phyloP scores from a whole-genome alignment of 192 early-diverging fungal species.

The Funneliformis geosporum region DNA sequence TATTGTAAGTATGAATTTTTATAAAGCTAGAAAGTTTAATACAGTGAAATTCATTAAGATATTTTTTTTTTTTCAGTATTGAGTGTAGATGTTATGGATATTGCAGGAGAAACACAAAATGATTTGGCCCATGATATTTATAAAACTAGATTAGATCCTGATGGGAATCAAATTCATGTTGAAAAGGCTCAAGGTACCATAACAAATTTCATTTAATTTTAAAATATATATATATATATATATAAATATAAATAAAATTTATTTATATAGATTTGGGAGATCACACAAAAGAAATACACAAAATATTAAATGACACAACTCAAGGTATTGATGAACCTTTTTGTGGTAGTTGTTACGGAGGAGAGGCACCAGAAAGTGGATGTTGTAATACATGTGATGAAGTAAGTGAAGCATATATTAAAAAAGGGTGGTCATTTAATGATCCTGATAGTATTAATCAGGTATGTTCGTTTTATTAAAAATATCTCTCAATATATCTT shows the following conservation, averaged over 20 bases:
- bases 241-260: too few relatives aligned
- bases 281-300: slow-evolving; percentile 36
- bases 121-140: slow-evolving; percentile 79
- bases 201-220: background rate
- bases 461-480: slow-evolving; percentile 40
- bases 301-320: slow-evolving; percentile 28
- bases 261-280: slow-evolving; percentile 57
- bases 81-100: slow-evolving; percentile 94
- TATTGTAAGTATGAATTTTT: slow-evolving; percentile 55
- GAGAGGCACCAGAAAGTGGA: slow-evolving; percentile 57
- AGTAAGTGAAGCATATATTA: slow-evolving; percentile 81
- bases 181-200: slow-evolving; percentile 55
- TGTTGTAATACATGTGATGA: slow-evolving; percentile 97
- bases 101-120: slow-evolving; percentile 82
- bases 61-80: slow-evolving; percentile 56
- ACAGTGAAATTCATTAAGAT: background rate
- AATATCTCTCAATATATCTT: background rate
- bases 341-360: slow-evolving; percentile 93
- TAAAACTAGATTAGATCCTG: slow-evolving; percentile 71
- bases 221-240: too few relatives aligned
- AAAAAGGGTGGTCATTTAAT: slow-evolving; percentile 81
- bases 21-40: background rate
- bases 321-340: slow-evolving; percentile 43
- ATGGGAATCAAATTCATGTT: slow-evolving; percentile 65
- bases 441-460: slow-evolving; percentile 81